phyloP scores from a whole-genome alignment of 2,329 filamentous ascomycete genomes.

The Fusarium foetens region DNA sequence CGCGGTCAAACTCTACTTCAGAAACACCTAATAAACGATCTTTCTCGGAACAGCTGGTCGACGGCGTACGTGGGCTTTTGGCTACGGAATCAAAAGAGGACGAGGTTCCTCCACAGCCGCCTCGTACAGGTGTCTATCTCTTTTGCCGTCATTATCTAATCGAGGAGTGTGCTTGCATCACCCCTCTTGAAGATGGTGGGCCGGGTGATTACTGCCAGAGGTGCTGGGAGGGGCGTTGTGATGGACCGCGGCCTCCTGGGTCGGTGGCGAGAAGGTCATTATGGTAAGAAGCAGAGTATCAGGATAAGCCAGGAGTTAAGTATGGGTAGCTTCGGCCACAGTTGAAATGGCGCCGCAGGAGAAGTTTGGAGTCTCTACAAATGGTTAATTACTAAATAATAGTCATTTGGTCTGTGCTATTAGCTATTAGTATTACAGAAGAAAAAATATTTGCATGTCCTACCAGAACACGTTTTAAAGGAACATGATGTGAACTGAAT shows the following conservation, averaged over 20 bases:
- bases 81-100: constrained; percentile 8
- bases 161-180: constrained; percentile 30
- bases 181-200: constrained; percentile 9
- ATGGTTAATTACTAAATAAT: neutral
- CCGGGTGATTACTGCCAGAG: constrained; percentile 38
- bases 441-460: neutral
- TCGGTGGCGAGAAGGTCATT: constrained; percentile 20
- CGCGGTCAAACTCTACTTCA: neutral
- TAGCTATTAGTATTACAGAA: constrained; percentile 10
- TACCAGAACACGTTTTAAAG: neutral
- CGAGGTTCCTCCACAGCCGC: constrained; percentile 19
- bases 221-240: constrained; percentile 39
- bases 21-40: neutral
- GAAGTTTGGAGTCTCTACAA: neutral
- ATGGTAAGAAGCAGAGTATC: constrained; percentile 19
- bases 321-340: neutral
- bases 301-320: neutral
- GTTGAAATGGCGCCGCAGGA: neutral
- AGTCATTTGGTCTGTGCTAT: constrained; percentile 11
- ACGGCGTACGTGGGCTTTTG: constrained; percentile 25
- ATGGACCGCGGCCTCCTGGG: constrained; percentile 23
- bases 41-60: constrained; percentile 21
- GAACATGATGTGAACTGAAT: neutral
- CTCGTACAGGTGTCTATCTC: constrained; percentile 28
- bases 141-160: constrained; percentile 37